Conservation (phyloP, 2,329 filamentous ascomycete genomes). For the Epichloe uncinata region DNA sequence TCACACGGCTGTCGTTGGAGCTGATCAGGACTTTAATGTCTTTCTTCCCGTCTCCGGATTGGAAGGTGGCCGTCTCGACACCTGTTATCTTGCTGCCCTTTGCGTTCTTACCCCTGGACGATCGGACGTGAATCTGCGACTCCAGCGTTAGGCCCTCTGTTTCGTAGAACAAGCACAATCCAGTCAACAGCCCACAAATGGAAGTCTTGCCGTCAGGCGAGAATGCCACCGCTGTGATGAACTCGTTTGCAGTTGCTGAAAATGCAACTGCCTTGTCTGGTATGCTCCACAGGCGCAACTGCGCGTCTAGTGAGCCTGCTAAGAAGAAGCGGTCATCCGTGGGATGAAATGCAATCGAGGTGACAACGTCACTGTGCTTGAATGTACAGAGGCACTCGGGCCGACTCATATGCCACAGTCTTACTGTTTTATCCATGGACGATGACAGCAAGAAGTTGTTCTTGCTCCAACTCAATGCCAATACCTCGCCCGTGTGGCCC, state of each 20-base stretch:
- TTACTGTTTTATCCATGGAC: conserved; percentile 95
- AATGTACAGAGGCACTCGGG: conserved; percentile 84
- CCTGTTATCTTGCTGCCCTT: conserved; percentile 97
- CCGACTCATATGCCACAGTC: conserved; percentile 81
- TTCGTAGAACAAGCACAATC: conserved; percentile 80
- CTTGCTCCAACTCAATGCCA: conserved; percentile 97
- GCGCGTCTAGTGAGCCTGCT: conserved; percentile 80
- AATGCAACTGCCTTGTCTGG: conserved; percentile 90
- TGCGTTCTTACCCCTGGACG: conserved; percentile 79
- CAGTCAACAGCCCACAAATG: conserved; percentile 78
- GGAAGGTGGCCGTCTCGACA: conserved; percentile 60
- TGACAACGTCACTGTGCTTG: conserved; percentile 89
- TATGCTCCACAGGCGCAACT: conserved; percentile 88
- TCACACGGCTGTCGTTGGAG: conserved; percentile 86
- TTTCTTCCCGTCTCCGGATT: conserved; percentile 32
- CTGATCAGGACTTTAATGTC: conserved; percentile 79
- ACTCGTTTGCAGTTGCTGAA: conserved; percentile 61
- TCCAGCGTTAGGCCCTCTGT: conserved; percentile 79
- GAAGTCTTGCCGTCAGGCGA: conserved; percentile 82
- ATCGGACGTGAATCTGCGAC: conserved; percentile 85
- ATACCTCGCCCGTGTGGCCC: conserved; percentile 72
- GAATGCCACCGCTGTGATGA: conserved; percentile 90
- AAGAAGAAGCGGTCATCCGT: conserved; percentile 93
- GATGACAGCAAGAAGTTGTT: conserved; percentile 95
- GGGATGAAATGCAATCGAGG: conserved; percentile 88